Evolutionary conservation across 2,329 filamentous ascomycete species (phyloP).

Genomic region (Onygenales sp.): DNA sequence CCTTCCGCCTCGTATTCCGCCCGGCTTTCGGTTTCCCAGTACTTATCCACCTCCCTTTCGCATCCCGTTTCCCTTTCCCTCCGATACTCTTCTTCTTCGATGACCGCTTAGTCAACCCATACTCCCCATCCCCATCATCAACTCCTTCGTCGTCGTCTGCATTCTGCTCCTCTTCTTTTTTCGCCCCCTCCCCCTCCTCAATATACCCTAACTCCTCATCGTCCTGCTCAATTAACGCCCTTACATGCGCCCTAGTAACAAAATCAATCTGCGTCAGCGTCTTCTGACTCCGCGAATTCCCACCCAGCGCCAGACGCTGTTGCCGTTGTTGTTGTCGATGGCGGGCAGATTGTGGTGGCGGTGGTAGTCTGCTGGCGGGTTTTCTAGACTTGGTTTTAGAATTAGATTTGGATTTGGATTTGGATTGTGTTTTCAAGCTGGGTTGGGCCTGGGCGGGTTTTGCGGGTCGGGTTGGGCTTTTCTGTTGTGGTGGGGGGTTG

Average conservation of each 20-base stretch:
- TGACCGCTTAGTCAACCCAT: not conserved
- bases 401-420: not conserved
- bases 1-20: conserved; percentile 12
- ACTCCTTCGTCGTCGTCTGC: conserved; percentile 21
- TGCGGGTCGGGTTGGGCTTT: not conserved
- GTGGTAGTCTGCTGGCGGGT: not conserved
- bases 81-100: not conserved
- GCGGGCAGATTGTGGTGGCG: not conserved
- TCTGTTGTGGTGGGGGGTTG: not conserved
- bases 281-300: conserved; percentile 21
- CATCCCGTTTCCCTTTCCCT: not conserved
- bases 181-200: conserved; percentile 7
- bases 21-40: not conserved
- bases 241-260: conserved; percentile 19
- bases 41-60: not conserved
- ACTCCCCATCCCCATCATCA: conserved; percentile 9
- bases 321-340: conserved; percentile 3
- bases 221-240: conserved; percentile 24
- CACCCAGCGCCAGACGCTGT: conserved; percentile 9
- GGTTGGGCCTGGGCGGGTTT: not conserved
- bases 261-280: conserved; percentile 35
- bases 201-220: conserved; percentile 16
- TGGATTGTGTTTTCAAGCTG: not conserved
- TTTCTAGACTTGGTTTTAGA: not conserved
- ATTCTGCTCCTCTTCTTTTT: conserved; percentile 15